Conservation (phyloP, 768 basidiomycete species). For the Hydnomerulius pinastri region DNA sequence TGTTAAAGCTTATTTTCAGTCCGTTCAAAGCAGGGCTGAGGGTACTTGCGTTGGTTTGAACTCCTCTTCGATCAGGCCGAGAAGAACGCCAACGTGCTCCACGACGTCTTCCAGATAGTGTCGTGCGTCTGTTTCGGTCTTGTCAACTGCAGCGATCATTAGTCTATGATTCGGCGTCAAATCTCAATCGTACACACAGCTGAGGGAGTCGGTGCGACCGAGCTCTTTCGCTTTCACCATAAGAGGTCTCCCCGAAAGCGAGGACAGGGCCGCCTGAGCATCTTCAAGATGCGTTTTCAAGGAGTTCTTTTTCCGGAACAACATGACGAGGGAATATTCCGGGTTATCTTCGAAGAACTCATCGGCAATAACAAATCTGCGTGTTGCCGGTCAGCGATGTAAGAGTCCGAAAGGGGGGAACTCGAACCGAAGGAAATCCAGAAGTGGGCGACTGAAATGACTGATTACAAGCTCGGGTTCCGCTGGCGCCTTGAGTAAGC, state of each 20-base stretch:
- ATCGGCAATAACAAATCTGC: conserved; percentile 15
- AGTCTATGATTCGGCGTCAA: not conserved
- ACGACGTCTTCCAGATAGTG: conserved; percentile 5
- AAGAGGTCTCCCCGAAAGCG: not conserved
- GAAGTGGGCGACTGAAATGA: conserved; percentile 18
- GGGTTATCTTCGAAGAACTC: conserved; percentile 12
- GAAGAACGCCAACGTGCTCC: conserved; percentile 14
- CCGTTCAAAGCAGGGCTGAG: no score
- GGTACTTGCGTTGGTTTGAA: conserved; percentile 16
- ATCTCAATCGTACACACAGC: not conserved
- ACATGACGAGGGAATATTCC: conserved; percentile 1
- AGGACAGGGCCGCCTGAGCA: not conserved
- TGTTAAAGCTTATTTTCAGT: no score
- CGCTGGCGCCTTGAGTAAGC: not conserved
- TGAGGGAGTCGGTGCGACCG: not conserved
- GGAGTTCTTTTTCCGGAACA: conserved; percentile 3
- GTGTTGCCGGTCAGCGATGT: not conserved
- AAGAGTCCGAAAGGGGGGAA: not conserved
- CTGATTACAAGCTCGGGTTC: conserved; percentile 16
- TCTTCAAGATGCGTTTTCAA: conserved; percentile 5
- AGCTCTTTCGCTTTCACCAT: conserved; percentile 3
- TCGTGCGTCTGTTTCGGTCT: conserved; percentile 1
- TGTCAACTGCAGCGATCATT: not conserved
- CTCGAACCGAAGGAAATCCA: conserved; percentile 19
- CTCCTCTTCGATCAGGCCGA: conserved; percentile 9